Base-by-base conservation (phyloP, 2,329 filamentous ascomycete genomes). In the Xylariaceae sp. region DNA sequence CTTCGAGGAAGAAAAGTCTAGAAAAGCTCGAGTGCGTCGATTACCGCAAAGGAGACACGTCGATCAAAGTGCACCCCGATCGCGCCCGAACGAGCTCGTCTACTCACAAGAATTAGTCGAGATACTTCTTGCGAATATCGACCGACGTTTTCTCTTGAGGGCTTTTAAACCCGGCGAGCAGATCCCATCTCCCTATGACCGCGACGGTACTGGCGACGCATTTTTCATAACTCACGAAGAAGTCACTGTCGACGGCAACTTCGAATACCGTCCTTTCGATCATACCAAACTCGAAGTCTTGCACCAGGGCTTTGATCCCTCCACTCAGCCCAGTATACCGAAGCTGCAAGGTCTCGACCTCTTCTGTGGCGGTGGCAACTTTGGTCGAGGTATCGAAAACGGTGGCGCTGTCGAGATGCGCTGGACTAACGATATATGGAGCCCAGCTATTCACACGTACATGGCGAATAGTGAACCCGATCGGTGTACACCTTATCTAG, bases 301-400 rank as follows among this genome's bases (percentile, higher is more conserved):
- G 2, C 74, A 70, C 0, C 79, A 88, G 66, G 84, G 83, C 0
- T 81, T 81, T 40, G 71, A 85, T 56, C 79, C 81, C 0, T 44
- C 58, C 54, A 1, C 31, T 53, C 5, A 50, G 59, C 5, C 52
- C 45, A 39, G 65, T 51, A 53, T 53, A 1, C 55, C 63, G 16
- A 75, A 74, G 52, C 72, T 89, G 9, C 73, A 72, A 5, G 87
- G 85, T 0, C 69, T 93, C 3, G 88, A 90, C 56, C 71, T 94
- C 0, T 95, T 90, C 62, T 90, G 86, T 58, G 90, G 90, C 1
- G 86, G 87, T 16, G 89, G 90, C 0, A 90, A 86, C 47, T 83
- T 94, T 47, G 89, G 89, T 5, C 78, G 87, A 31, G 89, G 89
- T 0, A 73, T 95, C 0, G 88, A 91, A 66, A 88, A 91, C 48